These are phyloP conservation scores for Amphichorda felina DNA, from an alignment of 2,329 filamentous ascomycete species.

Conservation along the genomic window DNA sequence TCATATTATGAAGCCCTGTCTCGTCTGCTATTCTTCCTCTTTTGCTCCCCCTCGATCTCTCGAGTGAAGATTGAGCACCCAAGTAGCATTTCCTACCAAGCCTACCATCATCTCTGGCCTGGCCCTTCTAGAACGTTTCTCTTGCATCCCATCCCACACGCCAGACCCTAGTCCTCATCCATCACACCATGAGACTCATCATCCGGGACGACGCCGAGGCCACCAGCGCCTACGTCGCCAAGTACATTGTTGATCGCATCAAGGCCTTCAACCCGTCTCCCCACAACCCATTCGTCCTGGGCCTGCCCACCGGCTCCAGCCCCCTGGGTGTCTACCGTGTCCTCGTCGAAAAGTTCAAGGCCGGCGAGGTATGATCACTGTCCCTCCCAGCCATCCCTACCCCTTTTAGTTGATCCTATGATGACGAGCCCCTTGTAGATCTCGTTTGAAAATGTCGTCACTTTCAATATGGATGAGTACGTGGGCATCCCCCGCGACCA, in stretches of 20 bases:
- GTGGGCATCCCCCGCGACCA: constrained; percentile 74
- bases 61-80: constrained; percentile 4
- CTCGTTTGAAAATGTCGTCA: constrained; percentile 80
- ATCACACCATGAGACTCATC: constrained; percentile 61
- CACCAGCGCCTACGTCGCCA: constrained; percentile 66
- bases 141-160: background rate
- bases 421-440: constrained; percentile 32
- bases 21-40: constrained; percentile 1
- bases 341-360: constrained; percentile 60
- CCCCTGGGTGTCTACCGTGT: constrained; percentile 68
- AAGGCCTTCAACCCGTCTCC: constrained; percentile 63
- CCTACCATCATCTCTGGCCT: background rate
- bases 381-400: background rate
- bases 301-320: constrained; percentile 73
- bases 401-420: background rate
- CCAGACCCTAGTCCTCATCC: no score
- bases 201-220: constrained; percentile 60
- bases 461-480: constrained; percentile 93
- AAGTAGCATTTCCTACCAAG: background rate
- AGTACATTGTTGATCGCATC: constrained; percentile 76
- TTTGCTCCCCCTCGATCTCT: constrained; percentile 5
- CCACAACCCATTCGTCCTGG: constrained; percentile 67
- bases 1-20: background rate
- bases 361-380: constrained; percentile 35
- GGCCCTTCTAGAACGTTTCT: constrained; percentile 1